These are phyloP conservation scores for Diaporthe vaccinii DNA, from an alignment of 2,329 filamentous ascomycete species.

Conservation along the genomic window DNA sequence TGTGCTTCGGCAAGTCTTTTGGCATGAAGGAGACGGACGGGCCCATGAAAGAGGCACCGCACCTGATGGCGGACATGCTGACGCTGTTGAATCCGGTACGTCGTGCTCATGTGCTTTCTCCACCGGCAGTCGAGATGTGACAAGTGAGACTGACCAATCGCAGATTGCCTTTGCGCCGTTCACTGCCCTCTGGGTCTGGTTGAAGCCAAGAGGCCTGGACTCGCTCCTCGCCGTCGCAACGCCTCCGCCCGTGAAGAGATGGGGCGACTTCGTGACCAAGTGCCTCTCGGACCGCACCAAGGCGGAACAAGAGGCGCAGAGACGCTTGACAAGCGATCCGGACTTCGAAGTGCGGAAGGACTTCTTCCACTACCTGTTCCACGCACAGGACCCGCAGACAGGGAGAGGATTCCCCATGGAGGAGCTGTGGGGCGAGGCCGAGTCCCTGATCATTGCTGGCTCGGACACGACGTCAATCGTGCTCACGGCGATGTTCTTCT, in stretches of 20 bases:
- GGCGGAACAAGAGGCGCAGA: conserved; percentile 38
- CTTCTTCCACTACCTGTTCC: conserved; percentile 46
- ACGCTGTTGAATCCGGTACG: conserved; percentile 42
- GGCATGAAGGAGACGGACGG: conserved; percentile 42
- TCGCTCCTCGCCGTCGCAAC: conserved; percentile 42
- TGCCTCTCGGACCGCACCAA: conserved; percentile 43
- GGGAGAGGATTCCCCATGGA: conserved; percentile 40
- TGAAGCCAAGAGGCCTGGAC: conserved; percentile 45
- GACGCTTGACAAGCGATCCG: conserved; percentile 9
- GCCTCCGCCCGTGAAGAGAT: conserved; percentile 43
- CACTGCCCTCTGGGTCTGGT: conserved; percentile 45
- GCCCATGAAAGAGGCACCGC: conserved; percentile 29
- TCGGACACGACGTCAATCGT: conserved; percentile 40
- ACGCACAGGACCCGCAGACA: conserved; percentile 45
- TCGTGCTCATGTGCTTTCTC: background rate
- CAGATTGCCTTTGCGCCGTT: conserved; percentile 46
- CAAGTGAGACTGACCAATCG: background rate
- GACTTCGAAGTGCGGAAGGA: conserved; percentile 43
- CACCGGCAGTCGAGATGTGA: background rate
- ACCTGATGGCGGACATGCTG: conserved; percentile 39
- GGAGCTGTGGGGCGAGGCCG: conserved; percentile 34
- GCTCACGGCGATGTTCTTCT: conserved; percentile 39
- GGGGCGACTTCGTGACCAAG: conserved; percentile 43
- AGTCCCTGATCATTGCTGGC: conserved; percentile 42
- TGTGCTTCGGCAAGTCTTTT: conserved; percentile 43